Evolutionary conservation across 2,329 filamentous ascomycete genomes (phyloP), one percentile per base, ranked within the genome.

Genomic region (Cordyceps tenuipes): DNA sequence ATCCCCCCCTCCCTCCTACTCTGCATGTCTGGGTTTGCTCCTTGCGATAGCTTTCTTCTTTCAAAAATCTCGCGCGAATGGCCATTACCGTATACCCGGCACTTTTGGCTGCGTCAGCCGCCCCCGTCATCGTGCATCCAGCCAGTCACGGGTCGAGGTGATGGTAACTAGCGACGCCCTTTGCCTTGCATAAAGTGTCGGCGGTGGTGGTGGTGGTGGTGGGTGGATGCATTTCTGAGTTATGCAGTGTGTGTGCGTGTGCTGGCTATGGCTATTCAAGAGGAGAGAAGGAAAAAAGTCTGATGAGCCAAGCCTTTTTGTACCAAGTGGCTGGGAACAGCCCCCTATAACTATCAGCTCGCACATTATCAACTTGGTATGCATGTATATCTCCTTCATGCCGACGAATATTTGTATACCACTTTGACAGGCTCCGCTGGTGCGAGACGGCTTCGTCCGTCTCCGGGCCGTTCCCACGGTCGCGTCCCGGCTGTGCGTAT

Each of bases 401-500:
- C 29, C 29, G 4, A 29, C 34, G 23, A 23, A 23, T 23, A 23
- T 4, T 23, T 12, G 5, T 10, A 10, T 12, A 13, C 34, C 34
- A 36, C 12, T 10, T 36, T n/a, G 49, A 36, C 31, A 34, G 34
- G 53, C 23, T 56, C 53, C 53, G 29, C 53, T 34, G 53, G 23
- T 43, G 43, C 17, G 10, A 29, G 29, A 13, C 53, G 53, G 53
- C 53, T 56, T 56, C 53, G 43, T 56, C 53, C 53, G 53, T 34
- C 23, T 56, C 41, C 53, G 53, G 53, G 43, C 53, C 53, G 53
- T 17, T 47, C 53, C 53, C 53, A 56, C 15, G 43, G 53, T 56
- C 53, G 41, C 41, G 46, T 46, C 41, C 53, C 53, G 53, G 53
- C 43, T 36, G 23, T 55, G 43, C 51, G 39, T 7, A 43, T 53